Evolutionary conservation across 2,329 filamentous ascomycete genomes (phyloP).

Genomic region (Orbilia ellipsospora): DNA sequence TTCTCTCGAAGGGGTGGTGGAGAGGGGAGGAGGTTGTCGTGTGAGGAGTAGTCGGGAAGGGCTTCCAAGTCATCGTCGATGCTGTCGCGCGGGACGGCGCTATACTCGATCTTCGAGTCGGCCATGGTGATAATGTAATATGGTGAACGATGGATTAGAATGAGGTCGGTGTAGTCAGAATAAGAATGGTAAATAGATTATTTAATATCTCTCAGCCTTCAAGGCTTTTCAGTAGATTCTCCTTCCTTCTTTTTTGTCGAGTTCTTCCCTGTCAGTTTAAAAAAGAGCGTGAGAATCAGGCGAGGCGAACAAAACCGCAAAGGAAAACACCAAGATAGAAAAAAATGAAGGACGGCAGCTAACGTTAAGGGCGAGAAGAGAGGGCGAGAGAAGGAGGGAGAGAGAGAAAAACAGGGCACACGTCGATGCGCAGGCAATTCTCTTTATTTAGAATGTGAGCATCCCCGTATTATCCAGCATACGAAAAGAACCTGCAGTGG

Average conservation of each 20-base stretch:
- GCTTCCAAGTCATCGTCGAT: conserved; percentile 34
- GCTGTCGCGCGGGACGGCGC: conserved; percentile 27
- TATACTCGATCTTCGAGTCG: conserved; percentile 17
- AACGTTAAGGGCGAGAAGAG: conserved; percentile 17
- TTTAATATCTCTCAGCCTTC: conserved; percentile 33
- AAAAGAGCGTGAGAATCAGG: conserved; percentile 39
- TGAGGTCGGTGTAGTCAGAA: background rate
- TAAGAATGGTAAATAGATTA: background rate
- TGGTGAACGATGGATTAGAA: background rate
- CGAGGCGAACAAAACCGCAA: conserved; percentile 28
- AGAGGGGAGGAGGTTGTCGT: conserved; percentile 5
- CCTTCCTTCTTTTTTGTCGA: background rate
- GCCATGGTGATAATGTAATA: conserved; percentile 18
- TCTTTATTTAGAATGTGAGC: conserved; percentile 39
- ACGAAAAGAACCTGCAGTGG: background rate
- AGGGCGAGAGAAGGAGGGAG: background rate
- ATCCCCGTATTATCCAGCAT: background rate
- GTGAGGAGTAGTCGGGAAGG: conserved; percentile 29
- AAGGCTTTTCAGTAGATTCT: conserved; percentile 16
- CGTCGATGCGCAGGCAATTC: conserved; percentile 41
- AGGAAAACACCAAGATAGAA: background rate
- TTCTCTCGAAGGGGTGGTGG: too few species aligned
- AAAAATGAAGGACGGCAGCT: conserved; percentile 1
- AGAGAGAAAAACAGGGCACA: conserved; percentile 27
- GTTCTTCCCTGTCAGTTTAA: too few species aligned